phyloP scores from a whole-genome alignment of 768 basidiomycete species.

The Mycena chlorophos region DNA sequence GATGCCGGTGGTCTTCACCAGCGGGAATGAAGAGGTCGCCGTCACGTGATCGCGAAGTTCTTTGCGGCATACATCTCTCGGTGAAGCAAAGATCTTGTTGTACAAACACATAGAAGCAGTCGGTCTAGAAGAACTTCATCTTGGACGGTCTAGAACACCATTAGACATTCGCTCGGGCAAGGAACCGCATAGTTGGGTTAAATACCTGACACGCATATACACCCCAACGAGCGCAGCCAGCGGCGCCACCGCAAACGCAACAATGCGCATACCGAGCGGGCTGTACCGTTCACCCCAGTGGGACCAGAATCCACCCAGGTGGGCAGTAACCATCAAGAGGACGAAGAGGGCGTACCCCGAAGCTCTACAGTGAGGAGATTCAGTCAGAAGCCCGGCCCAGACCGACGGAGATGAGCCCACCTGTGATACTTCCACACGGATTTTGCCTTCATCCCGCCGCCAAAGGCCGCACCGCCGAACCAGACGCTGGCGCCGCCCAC shows the following conservation, averaged over 20 bases:
- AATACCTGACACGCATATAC: conserved; percentile 55
- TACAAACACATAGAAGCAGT: conserved; percentile 31
- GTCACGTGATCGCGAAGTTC: no score
- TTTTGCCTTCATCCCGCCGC: conserved; percentile 72
- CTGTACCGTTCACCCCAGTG: conserved; percentile 50
- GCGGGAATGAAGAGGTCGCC: no score
- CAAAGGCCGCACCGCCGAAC: conserved; percentile 68
- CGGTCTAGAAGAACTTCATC: conserved; percentile 49
- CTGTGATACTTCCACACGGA: conserved; percentile 83
- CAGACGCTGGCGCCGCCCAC: conserved; percentile 79
- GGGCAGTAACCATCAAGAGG: conserved; percentile 56
- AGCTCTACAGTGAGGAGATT: conserved; percentile 39
- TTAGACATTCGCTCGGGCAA: conserved; percentile 1
- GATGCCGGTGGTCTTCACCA: no score
- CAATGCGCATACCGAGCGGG: conserved; percentile 39
- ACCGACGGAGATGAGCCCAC: conserved; percentile 32
- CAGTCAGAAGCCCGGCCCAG: conserved; percentile 1
- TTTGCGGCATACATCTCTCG: no score
- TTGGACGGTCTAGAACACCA: conserved; percentile 52
- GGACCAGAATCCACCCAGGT: conserved; percentile 75
- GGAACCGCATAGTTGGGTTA: conserved; percentile 20
- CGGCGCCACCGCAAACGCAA: conserved; percentile 57
- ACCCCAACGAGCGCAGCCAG: conserved; percentile 44
- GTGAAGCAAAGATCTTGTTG: conserved; percentile 1
- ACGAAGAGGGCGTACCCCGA: conserved; percentile 76